phyloP scores from a whole-genome alignment of 2,329 filamentous ascomycete genomes.

The Phaeoacremonium minimum region DNA sequence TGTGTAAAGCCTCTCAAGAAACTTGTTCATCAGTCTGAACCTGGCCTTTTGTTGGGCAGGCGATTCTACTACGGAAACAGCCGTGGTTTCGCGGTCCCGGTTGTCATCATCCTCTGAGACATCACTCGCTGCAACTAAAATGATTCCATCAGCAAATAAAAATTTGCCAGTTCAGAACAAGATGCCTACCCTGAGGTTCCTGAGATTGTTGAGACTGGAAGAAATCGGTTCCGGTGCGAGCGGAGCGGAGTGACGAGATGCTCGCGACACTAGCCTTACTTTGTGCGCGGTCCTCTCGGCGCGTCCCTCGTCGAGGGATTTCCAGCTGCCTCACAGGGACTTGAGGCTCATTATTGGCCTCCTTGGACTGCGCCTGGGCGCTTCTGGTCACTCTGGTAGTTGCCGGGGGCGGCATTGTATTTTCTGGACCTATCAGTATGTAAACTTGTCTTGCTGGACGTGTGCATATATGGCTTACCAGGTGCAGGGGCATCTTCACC shows the following conservation, averaged over 20 bases:
- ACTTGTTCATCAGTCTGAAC: slow-evolving; percentile 9
- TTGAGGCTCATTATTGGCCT: neutral
- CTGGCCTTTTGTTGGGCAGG: neutral
- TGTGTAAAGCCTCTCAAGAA: slow-evolving; percentile 6
- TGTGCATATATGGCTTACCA: too few species aligned
- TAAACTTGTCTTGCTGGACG: neutral
- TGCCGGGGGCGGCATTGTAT: neutral
- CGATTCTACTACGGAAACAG: neutral
- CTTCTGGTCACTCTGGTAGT: neutral
- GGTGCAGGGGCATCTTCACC: too few species aligned
- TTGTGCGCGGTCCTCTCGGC: neutral
- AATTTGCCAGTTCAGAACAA: neutral
- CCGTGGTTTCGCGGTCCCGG: neutral
- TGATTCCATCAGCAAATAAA: neutral
- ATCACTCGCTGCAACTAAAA: neutral
- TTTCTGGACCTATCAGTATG: neutral
- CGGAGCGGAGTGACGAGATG: neutral
- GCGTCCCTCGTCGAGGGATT: neutral
- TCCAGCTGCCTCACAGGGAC: too few species aligned
- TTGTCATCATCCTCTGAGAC: neutral
- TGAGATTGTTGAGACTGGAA: neutral
- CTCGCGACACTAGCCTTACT: neutral
- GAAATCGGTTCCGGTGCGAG: neutral
- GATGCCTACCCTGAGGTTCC: neutral
- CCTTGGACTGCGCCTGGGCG: neutral